These are phyloP conservation scores for Cadophora gregata DNA, from an alignment of 2,329 filamentous ascomycete genomes.

Conservation along the genomic window DNA sequence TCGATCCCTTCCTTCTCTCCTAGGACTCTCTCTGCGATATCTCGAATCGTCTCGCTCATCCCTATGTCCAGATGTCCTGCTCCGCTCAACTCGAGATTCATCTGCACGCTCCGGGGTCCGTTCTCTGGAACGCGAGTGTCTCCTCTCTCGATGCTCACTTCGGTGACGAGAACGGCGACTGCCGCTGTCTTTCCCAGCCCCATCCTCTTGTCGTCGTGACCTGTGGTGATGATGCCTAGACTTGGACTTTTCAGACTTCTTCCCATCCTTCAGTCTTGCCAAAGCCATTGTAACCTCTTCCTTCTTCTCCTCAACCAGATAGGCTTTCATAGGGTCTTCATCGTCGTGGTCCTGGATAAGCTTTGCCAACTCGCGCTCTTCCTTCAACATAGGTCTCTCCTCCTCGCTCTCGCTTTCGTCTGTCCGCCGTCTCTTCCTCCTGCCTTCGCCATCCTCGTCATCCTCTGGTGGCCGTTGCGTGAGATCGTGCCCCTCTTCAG, in stretches of 20 bases:
- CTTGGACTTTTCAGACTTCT: slow-evolving; percentile 36
- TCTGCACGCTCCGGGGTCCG: slow-evolving; percentile 17
- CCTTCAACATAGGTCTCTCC: slow-evolving; percentile 70
- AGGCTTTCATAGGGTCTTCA: slow-evolving; percentile 97
- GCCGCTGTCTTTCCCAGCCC: slow-evolving; percentile 24
- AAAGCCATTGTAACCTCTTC: slow-evolving; percentile 81
- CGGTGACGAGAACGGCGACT: slow-evolving; percentile 28
- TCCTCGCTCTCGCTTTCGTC: slow-evolving; percentile 50
- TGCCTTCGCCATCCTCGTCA: slow-evolving; percentile 48
- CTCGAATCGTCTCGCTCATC: slow-evolving; percentile 21
- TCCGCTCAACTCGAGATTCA: slow-evolving; percentile 15
- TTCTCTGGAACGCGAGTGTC: slow-evolving; percentile 32
- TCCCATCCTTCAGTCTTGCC: slow-evolving; percentile 52
- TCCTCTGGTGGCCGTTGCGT: slow-evolving; percentile 43
- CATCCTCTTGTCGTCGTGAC: slow-evolving; percentile 32
- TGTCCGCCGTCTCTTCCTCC: slow-evolving; percentile 47
- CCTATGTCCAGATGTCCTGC: slow-evolving; percentile 16
- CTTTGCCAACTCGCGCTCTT: slow-evolving; percentile 79
- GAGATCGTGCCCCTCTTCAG: slow-evolving; percentile 64
- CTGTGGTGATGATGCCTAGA: slow-evolving; percentile 38
- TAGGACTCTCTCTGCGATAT: slow-evolving; percentile 25
- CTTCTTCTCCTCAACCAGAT: slow-evolving; percentile 87
- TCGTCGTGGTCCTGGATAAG: slow-evolving; percentile 85
- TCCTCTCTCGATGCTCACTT: slow-evolving; percentile 30
- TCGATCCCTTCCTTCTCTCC: slow-evolving; percentile 21